Base-by-base conservation (phyloP, 495 filamentous ascomycete species). In the Penicillium roqueforti region DNA sequence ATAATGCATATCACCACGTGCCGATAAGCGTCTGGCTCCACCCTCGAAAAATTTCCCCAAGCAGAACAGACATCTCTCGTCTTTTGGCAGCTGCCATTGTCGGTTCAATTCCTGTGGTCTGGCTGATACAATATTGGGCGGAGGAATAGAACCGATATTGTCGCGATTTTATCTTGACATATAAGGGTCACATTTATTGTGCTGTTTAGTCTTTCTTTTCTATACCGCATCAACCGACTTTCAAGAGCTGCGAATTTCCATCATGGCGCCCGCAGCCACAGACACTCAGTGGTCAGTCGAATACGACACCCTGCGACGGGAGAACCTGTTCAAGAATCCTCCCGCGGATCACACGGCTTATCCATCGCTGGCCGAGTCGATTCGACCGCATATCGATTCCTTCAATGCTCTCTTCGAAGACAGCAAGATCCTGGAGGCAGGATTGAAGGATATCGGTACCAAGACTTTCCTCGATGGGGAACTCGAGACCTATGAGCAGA, bases 401-500 rank as follows among this genome's bases (percentile, higher is more conserved):
- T 97, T 97, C 83, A 95, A 98, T 76, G 86, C 88, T n/a, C 75
- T 96, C 36, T 91, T 96, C 62, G 84, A 84, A 13, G 75, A 73
- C 61, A 79, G 74, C 57, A 79, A 80, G 58, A 78, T 95, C 22
- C 71, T 98, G 39, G 85, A 89, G 46, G 83, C 85, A 20, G 90
- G 81, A 11, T 60, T 97, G 49, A 81, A 81, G 63, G 93, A 98
- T 63, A 96, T 97, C 64, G 93, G 93, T 51, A 88, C 84, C 54
- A 93, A 91, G 73, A 80, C 80, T 2, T 91, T 89, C 67, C 78
- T 96, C 31, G 91, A 97, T 70, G 90, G 89, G 42, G 83, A 87
- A 44, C 39, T 28, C 26, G 76, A 80, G 54, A 71, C 70, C 3
- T 53, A 61, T 13, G 69, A 76, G 36, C 69, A 76, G 57, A 73